Percentiles rank a stretch among this genome's conserved stretches.
Conservation (phyloP, 2,329 filamentous ascomycete species). For the Nakataea oryzae region DNA sequence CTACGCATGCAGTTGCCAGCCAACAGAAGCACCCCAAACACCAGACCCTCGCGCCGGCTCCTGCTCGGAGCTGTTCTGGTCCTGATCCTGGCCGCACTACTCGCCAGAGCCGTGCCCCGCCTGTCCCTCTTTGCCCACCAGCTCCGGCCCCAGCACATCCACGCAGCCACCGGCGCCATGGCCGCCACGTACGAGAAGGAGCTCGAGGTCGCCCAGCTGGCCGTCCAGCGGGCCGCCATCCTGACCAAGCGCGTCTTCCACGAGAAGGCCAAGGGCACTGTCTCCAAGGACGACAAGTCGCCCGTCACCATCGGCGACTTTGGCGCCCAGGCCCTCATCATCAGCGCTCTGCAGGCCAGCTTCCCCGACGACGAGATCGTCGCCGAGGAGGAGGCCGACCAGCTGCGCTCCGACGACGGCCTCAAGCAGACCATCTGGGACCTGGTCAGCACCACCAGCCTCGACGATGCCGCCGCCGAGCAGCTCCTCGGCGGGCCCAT, state of each 20-base stretch:
- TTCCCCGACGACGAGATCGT: conserved; percentile 90
- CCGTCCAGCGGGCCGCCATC: conserved; percentile 66
- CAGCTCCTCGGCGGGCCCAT: conserved; percentile 53
- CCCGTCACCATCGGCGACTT: conserved; percentile 98
- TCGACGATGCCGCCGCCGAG: conserved; percentile 49
- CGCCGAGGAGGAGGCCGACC: conserved; percentile 84
- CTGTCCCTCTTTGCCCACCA: conserved; percentile 9
- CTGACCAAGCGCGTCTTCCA: conserved; percentile 47
- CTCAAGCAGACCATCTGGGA: conserved; percentile 75
- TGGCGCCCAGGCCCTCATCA: conserved; percentile 93
- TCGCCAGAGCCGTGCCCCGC: conserved; percentile 10
- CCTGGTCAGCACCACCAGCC: conserved; percentile 57
- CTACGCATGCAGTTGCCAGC: neutral
- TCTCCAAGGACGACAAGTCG: conserved; percentile 90
- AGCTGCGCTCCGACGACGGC: conserved; percentile 59
- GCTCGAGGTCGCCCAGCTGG: conserved; percentile 73
- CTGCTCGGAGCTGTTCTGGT: conserved; percentile 1
- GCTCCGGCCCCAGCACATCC: conserved; percentile 4
- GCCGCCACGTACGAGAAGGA: conserved; percentile 69
- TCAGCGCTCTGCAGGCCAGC: conserved; percentile 75
- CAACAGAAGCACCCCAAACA: neutral
- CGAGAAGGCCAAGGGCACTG: conserved; percentile 87
- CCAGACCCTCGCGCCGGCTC: neutral
- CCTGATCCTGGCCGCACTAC: conserved; percentile 12
- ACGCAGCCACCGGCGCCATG: conserved; percentile 18